A percentile compares a stretch with the other conserved stretches of the same genome.
Evolutionary conservation across 306 rosid genomes (phyloP).

Genomic region (Fragaria nilgerrensis): DNA sequence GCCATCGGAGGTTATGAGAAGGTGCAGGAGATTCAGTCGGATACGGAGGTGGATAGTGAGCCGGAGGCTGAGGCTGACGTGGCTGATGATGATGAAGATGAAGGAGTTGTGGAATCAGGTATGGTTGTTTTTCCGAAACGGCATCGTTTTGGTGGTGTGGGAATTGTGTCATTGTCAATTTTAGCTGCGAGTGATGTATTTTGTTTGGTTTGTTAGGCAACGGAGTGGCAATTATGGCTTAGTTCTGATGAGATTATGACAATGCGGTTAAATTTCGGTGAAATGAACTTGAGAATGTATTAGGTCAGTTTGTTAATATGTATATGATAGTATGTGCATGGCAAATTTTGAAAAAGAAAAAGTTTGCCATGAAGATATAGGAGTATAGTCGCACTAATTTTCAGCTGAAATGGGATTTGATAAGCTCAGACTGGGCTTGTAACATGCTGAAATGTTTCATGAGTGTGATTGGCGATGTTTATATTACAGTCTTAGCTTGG

Average conservation of each 20-base stretch:
- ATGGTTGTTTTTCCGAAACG: not conserved
- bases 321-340: not conserved
- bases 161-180: not conserved
- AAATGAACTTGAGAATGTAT: not conserved
- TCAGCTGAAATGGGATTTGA: too few species aligned
- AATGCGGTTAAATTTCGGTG: not conserved
- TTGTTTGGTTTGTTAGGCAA: not conserved
- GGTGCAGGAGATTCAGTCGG: conserved; percentile 42
- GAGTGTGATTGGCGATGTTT: not conserved
- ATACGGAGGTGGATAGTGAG: conserved; percentile 53
- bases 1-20: conserved; percentile 40
- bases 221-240: not conserved
- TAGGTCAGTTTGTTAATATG: not conserved
- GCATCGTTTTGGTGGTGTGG: not conserved
- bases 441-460: too few species aligned
- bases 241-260: not conserved
- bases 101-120: conserved; percentile 55
- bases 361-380: not conserved
- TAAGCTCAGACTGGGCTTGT: too few species aligned
- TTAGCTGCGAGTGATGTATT: not conserved
- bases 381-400: not conserved
- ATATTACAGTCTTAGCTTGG: not conserved
- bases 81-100: conserved; percentile 38
- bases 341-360: not conserved
- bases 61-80: conserved; percentile 37